Base-by-base conservation (phyloP, 495 filamentous ascomycete species). In the Aspergillus ellipticus region DNA sequence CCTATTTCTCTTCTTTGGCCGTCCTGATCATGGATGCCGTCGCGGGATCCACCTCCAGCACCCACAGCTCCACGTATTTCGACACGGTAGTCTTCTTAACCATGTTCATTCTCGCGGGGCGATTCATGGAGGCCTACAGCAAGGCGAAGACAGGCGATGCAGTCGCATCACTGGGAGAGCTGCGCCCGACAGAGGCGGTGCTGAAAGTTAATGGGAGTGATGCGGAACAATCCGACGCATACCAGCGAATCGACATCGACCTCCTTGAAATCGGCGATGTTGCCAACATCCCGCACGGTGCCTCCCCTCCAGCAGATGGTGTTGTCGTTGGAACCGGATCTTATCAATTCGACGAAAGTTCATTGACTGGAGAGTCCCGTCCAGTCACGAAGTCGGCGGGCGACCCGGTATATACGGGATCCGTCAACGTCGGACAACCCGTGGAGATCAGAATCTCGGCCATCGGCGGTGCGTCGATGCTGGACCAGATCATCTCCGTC, bases 31-130 rank as follows among this genome's bases (percentile, higher is more conserved):
- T 87, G 39, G 85, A 86, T 21, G 89, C 85, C 1, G 78, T 72
- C 9, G 69, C 64, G 11, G 68, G 67, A 15, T 62, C 55, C 0
- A 62, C 69, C 9, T 55, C 64, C 16, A 68, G 53, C 24, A 69
- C 74, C 16, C 77, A 86, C 49, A 75, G 74, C 15, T 79, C 85
- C 8, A 89, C 86, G 8, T 97, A 96, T 64, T 97, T 97, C 62
- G 94, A 97, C 68, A 89, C 92, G 2, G 94, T 96, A 2, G 89
- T 96, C 1, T 96, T 97, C 56, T 72, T 97, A 41, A 97, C 94
- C 0, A 80, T 97, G 51, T 97, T 97, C 65, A 83, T 97, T 48
- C 83, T 97, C 6, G 79, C 88, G 50, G 86, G 86, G 47, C 83
- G 91, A 15, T 84, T 85, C 47, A 80, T 97, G 45, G 93, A 97